These are phyloP conservation scores for Eimeria falciformis DNA, from an alignment of 169 alveolate species.

Conservation along the genomic window DNA sequence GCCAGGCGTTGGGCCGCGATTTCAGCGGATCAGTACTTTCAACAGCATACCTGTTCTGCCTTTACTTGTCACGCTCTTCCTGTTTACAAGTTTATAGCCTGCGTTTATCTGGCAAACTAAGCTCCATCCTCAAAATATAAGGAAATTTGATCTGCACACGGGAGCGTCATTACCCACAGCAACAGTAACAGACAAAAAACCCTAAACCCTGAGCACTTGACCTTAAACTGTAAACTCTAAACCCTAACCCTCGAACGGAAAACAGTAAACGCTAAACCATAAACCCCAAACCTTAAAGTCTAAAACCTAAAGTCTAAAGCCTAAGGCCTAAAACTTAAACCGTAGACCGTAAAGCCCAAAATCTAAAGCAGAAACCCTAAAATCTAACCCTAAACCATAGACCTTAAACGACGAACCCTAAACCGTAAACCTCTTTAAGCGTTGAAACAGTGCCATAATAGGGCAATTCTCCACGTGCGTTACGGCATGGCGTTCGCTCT, in stretches of 20 bases:
- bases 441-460: too few relatives aligned
- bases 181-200: neutral
- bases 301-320: neutral
- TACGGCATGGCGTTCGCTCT: too few relatives aligned
- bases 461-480: too few relatives aligned
- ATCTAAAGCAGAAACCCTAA: neutral
- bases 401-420: neutral
- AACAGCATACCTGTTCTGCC: too few relatives aligned
- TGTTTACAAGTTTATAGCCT: too few relatives aligned
- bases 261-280: neutral
- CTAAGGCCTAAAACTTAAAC: neutral
- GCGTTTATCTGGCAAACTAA: too few relatives aligned
- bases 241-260: neutral
- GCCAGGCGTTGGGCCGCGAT: too few relatives aligned
- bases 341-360: neutral
- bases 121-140: too few relatives aligned
- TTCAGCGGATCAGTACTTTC: too few relatives aligned
- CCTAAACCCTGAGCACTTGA: neutral
- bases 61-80: too few relatives aligned
- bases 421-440: slow-evolving; percentile 3
- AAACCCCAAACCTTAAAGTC: neutral
- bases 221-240: neutral
- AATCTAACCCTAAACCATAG: neutral
- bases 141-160: too few relatives aligned
- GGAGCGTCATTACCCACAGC: too few relatives aligned